phyloP scores from a whole-genome alignment of 2,329 filamentous ascomycete genomes.

The Ophiostoma ulmi region DNA sequence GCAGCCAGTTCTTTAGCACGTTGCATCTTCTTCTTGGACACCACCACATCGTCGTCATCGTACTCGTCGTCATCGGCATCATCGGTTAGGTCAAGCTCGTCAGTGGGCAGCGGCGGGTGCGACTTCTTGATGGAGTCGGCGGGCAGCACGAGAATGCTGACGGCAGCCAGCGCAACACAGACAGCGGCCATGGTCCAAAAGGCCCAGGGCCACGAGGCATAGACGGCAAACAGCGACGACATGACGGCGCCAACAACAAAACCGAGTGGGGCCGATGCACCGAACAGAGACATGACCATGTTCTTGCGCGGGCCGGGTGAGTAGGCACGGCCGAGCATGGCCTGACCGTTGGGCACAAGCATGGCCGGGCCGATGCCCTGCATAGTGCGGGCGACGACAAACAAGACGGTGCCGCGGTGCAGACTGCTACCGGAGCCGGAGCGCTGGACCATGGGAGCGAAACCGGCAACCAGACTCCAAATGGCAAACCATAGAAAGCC shows the following conservation, averaged over 20 bases:
- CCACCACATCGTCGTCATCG: slow-evolving; percentile 15
- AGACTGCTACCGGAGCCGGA: slow-evolving; percentile 13
- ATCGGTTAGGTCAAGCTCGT: neutral
- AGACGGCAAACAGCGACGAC: slow-evolving; percentile 37
- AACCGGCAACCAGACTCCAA: slow-evolving; percentile 49
- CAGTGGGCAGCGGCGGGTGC: neutral
- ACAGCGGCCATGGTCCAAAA: slow-evolving; percentile 37
- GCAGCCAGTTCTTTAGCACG: neutral
- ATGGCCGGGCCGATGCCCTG: slow-evolving; percentile 54
- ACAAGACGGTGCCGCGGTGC: slow-evolving; percentile 28
- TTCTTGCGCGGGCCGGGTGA: slow-evolving; percentile 53
- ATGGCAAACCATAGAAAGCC: slow-evolving; percentile 52
- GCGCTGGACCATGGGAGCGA: slow-evolving; percentile 31
- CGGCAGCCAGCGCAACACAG: slow-evolving; percentile 28
- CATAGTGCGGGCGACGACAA: slow-evolving; percentile 30
- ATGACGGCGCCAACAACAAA: slow-evolving; percentile 41
- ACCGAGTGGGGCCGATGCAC: slow-evolving; percentile 44
- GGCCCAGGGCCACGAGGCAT: slow-evolving; percentile 46
- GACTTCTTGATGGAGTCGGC: neutral
- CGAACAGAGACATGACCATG: slow-evolving; percentile 53
- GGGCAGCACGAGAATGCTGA: slow-evolving; percentile 30
- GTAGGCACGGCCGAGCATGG: slow-evolving; percentile 56
- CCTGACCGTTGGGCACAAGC: slow-evolving; percentile 58
- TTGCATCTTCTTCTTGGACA: slow-evolving; percentile 14
- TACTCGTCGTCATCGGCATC: slow-evolving; percentile 19